Base-by-base conservation (phyloP, 2,329 filamentous ascomycete genomes). In the Chalaropsis thielavioides region DNA sequence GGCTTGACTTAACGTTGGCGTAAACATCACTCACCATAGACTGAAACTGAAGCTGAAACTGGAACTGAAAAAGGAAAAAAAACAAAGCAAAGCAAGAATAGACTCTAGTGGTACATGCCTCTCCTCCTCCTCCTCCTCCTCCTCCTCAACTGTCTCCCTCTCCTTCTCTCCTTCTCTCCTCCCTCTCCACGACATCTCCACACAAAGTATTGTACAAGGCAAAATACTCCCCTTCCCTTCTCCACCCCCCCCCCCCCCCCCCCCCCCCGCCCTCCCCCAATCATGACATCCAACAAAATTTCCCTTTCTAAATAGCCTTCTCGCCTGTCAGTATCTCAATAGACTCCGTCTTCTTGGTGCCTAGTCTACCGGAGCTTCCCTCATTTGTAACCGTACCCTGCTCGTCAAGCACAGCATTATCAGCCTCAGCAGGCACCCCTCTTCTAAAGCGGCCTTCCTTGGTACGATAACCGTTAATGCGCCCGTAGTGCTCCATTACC, bases 401-500 rank as follows among this genome's bases (percentile, higher is more conserved):
- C 22, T 46, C 62, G 13, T 43, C 58, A 11, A 8, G 24, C 61
- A 41, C 44, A 11, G 22, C 44, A 22, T 44, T 46, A 8, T 31
- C 62, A 43, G 41, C 54, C 41, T 40, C 66, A 22, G 40, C 44
- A 43, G 40, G 38, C 15, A 38, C 38, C 10, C 63, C 67, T 49
- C 56, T 41, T 43, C 64, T 59, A 38, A 64, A 65, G 22, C 56
- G 63, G n/a, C 67, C 65, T 51, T 65, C 61, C 51, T 62, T 64
- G 27, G 66, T 61, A 4, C 60, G 62, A 22, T 58, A 60, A 43
- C 62, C 66, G 22, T 67, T 67, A 8, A 58, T 64, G 7, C 66
- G 58, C 3, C 66, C 59, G 19, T 58, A 64, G 22, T 64, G 24
- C 64, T 74, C 71, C 22, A 77, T 67, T 15, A 76, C 64, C 56